Percentiles rank a stretch among this genome's conserved stretches.
phyloP scores from a whole-genome alignment of 2,329 filamentous ascomycete genomes.

The Sporothrix mexicana region DNA sequence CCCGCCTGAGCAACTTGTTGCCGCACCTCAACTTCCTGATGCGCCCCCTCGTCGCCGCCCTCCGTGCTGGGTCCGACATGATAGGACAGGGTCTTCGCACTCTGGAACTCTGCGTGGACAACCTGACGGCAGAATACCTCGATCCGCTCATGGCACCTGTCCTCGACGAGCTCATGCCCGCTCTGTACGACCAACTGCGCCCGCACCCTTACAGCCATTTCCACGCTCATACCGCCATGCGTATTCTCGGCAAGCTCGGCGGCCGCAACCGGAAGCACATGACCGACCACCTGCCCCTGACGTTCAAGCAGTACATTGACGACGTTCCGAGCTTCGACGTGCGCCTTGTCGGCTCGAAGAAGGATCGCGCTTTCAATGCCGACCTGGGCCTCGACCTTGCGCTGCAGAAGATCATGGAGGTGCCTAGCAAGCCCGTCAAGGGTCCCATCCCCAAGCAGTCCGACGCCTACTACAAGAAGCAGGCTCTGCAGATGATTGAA shows the following conservation, averaged over 20 bases:
- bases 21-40: slow-evolving; percentile 97
- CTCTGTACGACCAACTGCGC: slow-evolving; percentile 91
- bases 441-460: slow-evolving; percentile 60
- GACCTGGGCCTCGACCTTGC: slow-evolving; percentile 87
- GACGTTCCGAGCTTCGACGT: slow-evolving; percentile 88
- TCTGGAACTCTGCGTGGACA: slow-evolving; percentile 95
- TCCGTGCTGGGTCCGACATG: slow-evolving; percentile 88
- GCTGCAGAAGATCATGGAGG: slow-evolving; percentile 84
- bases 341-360: slow-evolving; percentile 85
- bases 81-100: slow-evolving; percentile 94
- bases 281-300: slow-evolving; percentile 83
- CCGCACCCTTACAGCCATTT: slow-evolving; percentile 97
- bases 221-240: slow-evolving; percentile 96
- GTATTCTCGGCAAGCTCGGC: slow-evolving; percentile 94
- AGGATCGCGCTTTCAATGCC: slow-evolving; percentile 85
- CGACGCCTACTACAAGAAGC: slow-evolving; percentile 89
- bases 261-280: slow-evolving; percentile 95
- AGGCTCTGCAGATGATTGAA: slow-evolving; percentile 86
- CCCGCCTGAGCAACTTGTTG: slow-evolving; percentile 88
- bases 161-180: slow-evolving; percentile 98
- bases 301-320: slow-evolving; percentile 84
- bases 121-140: slow-evolving; percentile 94
- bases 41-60: slow-evolving; percentile 93
- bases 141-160: slow-evolving; percentile 99
- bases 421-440: slow-evolving; percentile 64